A percentile compares a stretch with the other conserved stretches of the same genome.
phyloP scores from a whole-genome alignment of 345 rosid species.

The Odontarrhena argentea region DNA sequence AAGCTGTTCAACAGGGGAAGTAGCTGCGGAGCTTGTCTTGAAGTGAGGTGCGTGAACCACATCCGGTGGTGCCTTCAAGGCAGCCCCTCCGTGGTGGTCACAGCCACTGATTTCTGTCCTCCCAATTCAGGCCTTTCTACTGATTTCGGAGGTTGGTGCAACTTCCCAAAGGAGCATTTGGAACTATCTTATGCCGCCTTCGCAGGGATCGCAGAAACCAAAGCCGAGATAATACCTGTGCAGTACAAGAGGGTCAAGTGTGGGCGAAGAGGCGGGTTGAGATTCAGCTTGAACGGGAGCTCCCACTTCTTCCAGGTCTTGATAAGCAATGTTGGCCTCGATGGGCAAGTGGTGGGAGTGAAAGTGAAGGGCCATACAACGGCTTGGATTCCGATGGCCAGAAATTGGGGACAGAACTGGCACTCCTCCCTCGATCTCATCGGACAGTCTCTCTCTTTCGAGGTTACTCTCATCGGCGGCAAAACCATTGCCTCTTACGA shows the following conservation, averaged over 20 bases:
- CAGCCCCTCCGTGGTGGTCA: slow-evolving; percentile 77
- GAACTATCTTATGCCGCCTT: slow-evolving; percentile 91
- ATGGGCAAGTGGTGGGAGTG: slow-evolving; percentile 78
- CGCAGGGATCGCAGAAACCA: slow-evolving; percentile 69
- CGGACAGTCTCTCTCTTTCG: slow-evolving; percentile 88
- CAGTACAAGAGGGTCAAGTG: slow-evolving; percentile 86
- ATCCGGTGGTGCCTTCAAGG: slow-evolving; percentile 81
- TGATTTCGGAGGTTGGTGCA: slow-evolving; percentile 94
- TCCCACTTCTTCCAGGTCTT: slow-evolving; percentile 70
- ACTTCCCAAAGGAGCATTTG: slow-evolving; percentile 85
- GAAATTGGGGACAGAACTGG: slow-evolving; percentile 97
- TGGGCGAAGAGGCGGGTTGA: slow-evolving; percentile 66
- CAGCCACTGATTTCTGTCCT: slow-evolving; percentile 94
- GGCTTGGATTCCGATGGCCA: slow-evolving; percentile 94
- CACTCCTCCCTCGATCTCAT: slow-evolving; percentile 65
- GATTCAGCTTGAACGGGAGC: slow-evolving; percentile 76
- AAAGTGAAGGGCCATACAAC: slow-evolving; percentile 91
- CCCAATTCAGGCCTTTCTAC: slow-evolving; percentile 81
- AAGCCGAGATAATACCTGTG: slow-evolving; percentile 73
- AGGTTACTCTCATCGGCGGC: slow-evolving; percentile 67
- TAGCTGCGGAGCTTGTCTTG: slow-evolving; percentile 87
- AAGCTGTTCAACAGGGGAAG: slow-evolving; percentile 82
- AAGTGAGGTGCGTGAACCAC: slow-evolving; percentile 88
- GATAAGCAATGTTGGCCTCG: slow-evolving; percentile 76
- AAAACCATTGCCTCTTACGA: slow-evolving; percentile 72